Percentiles rank a stretch among this genome's conserved stretches.
phyloP scores from a whole-genome alignment of 345 rosid species.

The Camelina hispida region DNA sequence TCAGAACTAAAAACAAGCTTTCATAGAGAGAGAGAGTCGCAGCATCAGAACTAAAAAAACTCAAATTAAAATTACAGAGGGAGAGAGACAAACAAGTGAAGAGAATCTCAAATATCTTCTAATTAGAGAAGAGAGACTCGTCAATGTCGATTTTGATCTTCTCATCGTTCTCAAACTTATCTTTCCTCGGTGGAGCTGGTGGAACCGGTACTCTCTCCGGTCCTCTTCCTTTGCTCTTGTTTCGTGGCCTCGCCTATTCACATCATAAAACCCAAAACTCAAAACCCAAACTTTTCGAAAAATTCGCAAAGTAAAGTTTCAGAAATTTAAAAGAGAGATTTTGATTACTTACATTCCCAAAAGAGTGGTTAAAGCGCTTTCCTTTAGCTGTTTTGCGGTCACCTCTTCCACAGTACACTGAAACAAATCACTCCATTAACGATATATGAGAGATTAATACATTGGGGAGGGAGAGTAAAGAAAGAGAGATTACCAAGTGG shows the following conservation, averaged over 20 bases:
- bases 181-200: slow-evolving; percentile 66
- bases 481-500: slow-evolving; percentile 47
- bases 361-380: slow-evolving; percentile 91
- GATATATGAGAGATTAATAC: background rate
- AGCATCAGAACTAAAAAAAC: slow-evolving; percentile 27
- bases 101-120: slow-evolving; percentile 28
- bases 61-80: slow-evolving; percentile 35
- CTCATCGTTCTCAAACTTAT: slow-evolving; percentile 65
- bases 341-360: slow-evolving; percentile 73
- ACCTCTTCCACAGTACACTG: slow-evolving; percentile 89
- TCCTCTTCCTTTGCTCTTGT: slow-evolving; percentile 90
- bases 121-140: slow-evolving; percentile 67
- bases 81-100: background rate
- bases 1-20: slow-evolving; percentile 23
- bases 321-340: background rate
- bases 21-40: slow-evolving; percentile 35
- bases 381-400: slow-evolving; percentile 88
- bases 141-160: slow-evolving; percentile 67
- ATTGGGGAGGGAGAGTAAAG: slow-evolving; percentile 2
- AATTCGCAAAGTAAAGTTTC: background rate
- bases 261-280: background rate
- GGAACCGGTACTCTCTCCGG: slow-evolving; percentile 77
- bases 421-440: slow-evolving; percentile 4
- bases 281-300: background rate
- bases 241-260: slow-evolving; percentile 82